Evolutionary conservation across 2,329 filamentous ascomycete species (phyloP).

Genomic region (Calonectria ilicicola): DNA sequence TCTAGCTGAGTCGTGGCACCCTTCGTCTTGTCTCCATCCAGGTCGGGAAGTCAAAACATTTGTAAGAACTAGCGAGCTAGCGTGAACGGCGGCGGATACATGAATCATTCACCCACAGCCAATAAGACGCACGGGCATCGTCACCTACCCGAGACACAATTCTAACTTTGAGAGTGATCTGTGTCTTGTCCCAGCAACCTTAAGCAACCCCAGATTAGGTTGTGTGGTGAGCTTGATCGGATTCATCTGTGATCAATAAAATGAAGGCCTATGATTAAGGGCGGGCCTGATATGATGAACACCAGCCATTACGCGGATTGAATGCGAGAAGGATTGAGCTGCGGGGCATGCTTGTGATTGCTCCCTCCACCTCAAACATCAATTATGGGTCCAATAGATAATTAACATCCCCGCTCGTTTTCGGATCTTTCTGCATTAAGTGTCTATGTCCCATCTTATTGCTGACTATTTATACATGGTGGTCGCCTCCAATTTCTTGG

Average conservation of each 20-base stretch:
- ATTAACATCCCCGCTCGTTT: background rate
- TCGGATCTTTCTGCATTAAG: background rate
- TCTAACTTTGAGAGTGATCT: background rate
- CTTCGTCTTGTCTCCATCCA: background rate
- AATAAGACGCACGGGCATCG: background rate
- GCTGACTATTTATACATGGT: background rate
- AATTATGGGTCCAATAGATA: background rate
- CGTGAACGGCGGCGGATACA: background rate
- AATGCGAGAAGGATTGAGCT: background rate
- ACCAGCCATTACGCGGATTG: background rate
- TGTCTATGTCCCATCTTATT: background rate
- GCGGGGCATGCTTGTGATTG: conserved; percentile 4
- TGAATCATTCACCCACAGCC: background rate
- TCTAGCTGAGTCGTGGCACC: background rate
- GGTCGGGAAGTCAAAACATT: background rate
- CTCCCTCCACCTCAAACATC: background rate
- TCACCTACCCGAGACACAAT: background rate
- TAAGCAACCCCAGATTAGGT: background rate
- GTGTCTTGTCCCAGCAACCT: background rate
- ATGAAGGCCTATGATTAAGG: background rate
- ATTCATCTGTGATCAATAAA: background rate
- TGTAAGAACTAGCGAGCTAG: background rate
- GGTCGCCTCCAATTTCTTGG: background rate
- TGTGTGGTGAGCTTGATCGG: background rate
- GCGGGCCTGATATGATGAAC: background rate